Evolutionary conservation across 2,329 filamentous ascomycete species (phyloP), one percentile per base, ranked within the genome.

Genomic region (Truncatella angustata): DNA sequence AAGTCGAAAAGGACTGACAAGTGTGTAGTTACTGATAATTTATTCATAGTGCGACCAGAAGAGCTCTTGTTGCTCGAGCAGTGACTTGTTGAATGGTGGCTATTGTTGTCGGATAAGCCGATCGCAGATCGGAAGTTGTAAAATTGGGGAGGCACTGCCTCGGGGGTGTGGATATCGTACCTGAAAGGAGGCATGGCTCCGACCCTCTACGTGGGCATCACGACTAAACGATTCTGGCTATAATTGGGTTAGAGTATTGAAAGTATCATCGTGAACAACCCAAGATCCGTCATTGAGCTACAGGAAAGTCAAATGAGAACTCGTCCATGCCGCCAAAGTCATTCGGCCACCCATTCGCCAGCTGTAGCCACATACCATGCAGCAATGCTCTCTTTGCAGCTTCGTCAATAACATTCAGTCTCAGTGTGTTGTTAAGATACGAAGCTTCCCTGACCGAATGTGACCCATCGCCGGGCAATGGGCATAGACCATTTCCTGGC

Each of bases 341-440:
- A 28, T 50, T 50, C n/a, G 47, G 47, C 47, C 47, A 50, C 5
- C 47, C 47, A 50, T 42, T 50, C n/a, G 47, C 47, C 28, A 50
- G 32, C 24, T 50, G 47, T 5, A 50, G 20, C 47, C 47, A 50
- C 47, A 50, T 50, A 7, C 47, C 47, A 21, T 50, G 47, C 23
- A 50, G 47, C 35, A 50, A 30, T 12, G 47, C 47, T 3, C 36
- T 20, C 24, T 50, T 50, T 6, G 47, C 47, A 11, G 47, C 35
- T 16, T 50, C 47, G 18, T 50, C 47, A 32, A 50, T 50, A 10
- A 50, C 47, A n/a, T 50, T 50, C 35, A 50, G 36, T 5, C 47
- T 42, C 36, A 50, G 35, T 3, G 47, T 50, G 18, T 50, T 50
- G 4, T 40, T 50, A 3, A 50, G 36, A n/a, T 50, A 50, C 12